A percentile compares a stretch with the other conserved stretches of the same genome.
Evolutionary conservation across 345 rosid genomes (phyloP).

Genomic region (Eucalyptus regnans): DNA sequence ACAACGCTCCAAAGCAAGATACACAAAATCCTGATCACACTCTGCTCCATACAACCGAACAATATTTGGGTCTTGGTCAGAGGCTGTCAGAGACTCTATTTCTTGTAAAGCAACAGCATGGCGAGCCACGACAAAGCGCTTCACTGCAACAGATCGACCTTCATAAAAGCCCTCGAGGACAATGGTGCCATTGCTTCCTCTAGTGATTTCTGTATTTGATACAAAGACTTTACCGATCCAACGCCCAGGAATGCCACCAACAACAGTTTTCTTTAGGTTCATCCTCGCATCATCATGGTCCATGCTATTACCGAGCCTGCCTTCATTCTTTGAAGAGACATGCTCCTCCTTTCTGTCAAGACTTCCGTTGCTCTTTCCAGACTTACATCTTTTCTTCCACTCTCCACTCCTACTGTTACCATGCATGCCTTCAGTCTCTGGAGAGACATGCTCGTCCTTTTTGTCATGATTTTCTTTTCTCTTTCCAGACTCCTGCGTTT

Average conservation of each 20-base stretch:
- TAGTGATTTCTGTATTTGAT: conserved; percentile 67
- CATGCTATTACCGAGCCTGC: conserved; percentile 11
- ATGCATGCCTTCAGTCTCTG: conserved; percentile 4
- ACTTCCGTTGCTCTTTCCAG: conserved; percentile 28
- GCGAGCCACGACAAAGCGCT: conserved; percentile 77
- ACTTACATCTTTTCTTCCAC: conserved; percentile 36
- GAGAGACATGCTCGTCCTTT: not conserved
- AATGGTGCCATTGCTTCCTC: conserved; percentile 86
- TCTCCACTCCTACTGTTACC: not conserved
- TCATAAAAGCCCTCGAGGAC: conserved; percentile 81
- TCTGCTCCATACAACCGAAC: conserved; percentile 91
- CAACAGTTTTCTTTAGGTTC: conserved; percentile 31
- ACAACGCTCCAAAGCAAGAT: conserved; percentile 80
- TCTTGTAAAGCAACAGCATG: conserved; percentile 84
- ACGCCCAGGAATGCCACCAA: conserved; percentile 36
- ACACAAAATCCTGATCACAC: conserved; percentile 72
- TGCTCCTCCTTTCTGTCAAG: conserved; percentile 20
- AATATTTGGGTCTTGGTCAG: conserved; percentile 76
- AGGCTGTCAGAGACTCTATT: conserved; percentile 81
- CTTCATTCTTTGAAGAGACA: conserved; percentile 10
- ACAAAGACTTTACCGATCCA: conserved; percentile 60
- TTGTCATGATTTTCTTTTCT: no score
- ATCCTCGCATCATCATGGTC: conserved; percentile 8
- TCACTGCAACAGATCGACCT: conserved; percentile 83
- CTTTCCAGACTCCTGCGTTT: no score